Evolutionary conservation across 768 basidiomycete genomes (phyloP).

Genomic region (Pulveroboletus frians): DNA sequence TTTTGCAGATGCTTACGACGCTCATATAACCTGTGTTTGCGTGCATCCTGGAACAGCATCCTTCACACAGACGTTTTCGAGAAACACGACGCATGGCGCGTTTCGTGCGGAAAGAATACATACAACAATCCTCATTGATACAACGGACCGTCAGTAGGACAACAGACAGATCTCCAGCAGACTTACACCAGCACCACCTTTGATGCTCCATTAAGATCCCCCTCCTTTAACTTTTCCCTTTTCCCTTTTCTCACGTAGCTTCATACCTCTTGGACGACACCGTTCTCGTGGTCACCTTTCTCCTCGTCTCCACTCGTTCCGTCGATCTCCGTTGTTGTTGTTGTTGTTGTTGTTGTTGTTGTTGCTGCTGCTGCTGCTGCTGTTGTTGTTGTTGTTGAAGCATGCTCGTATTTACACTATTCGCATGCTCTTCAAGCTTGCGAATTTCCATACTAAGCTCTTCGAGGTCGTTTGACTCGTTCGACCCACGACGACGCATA

Average conservation of each 20-base stretch:
- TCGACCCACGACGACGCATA: constrained; percentile 46
- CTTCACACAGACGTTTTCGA: not conserved
- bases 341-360: no score
- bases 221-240: not conserved
- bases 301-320: constrained; percentile 55
- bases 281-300: constrained; percentile 42
- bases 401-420: constrained; percentile 20
- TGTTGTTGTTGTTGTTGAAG: not conserved
- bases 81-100: not conserved
- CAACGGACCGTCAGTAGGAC: not conserved
- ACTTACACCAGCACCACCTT: not conserved
- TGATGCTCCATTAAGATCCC: not conserved
- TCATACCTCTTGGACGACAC: constrained; percentile 53
- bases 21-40: not conserved
- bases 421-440: constrained; percentile 53
- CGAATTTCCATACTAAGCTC: constrained; percentile 62
- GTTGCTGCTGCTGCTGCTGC: not conserved
- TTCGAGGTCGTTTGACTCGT: constrained; percentile 39
- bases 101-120: not conserved
- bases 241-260: not conserved
- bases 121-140: not conserved
- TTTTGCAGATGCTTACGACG: no score
- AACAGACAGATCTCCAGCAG: not conserved
- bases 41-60: not conserved
- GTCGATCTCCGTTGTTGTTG: constrained; percentile 33